Evolutionary conservation across 805 yeast genomes (phyloP), one percentile per base, ranked within the genome.

Genomic region (Candida cerambycidarum): DNA sequence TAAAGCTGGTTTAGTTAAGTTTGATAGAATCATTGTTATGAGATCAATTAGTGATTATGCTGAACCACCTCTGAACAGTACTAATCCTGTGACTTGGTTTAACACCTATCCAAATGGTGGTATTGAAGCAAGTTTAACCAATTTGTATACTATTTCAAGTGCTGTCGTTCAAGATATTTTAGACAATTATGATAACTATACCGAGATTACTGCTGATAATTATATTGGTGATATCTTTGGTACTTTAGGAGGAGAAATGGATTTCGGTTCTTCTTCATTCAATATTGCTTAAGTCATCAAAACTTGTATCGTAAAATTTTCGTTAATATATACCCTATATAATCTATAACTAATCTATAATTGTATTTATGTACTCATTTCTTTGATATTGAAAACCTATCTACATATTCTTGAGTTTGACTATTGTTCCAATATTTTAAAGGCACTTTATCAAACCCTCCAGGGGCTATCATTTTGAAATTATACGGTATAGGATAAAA

Each of bases 161-260:
- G 82, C 85, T 36, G 68, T 79, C 46, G 69, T 80, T 42, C 55
- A 67, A 41, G 86, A 81, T 51, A 66, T 81, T 29, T 45, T 81
- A 31, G 53, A 46, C 23, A 69, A 80, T 65, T 81, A 79, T 75
- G 68, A 65, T 28, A 42, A 47, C 4, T 56, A 61, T n/a, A 66
- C 63, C 52, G 56, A 57, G 36, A 17, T 45, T 13, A 14, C 24
- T 14, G 66, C 84, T 12, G 61, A 61, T 15, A 79, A 79, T 65
- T 81, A 80, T 58, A 66, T 80, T 41, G 87, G 87, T 50, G 86
- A 81, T 55, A 67, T 76, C 44, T 75, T 70, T 46, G 81, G 78
- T 39, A 69, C 83, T 32, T 67, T 81, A 40, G 84, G 71, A 31
- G 71, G 72, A 7, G 61, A 53, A 12, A 69, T 69, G 35, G 64